These are phyloP conservation scores for Pythium sp. DNA, from an alignment of 352 stramenopile genomes.

Conservation along the genomic window DNA sequence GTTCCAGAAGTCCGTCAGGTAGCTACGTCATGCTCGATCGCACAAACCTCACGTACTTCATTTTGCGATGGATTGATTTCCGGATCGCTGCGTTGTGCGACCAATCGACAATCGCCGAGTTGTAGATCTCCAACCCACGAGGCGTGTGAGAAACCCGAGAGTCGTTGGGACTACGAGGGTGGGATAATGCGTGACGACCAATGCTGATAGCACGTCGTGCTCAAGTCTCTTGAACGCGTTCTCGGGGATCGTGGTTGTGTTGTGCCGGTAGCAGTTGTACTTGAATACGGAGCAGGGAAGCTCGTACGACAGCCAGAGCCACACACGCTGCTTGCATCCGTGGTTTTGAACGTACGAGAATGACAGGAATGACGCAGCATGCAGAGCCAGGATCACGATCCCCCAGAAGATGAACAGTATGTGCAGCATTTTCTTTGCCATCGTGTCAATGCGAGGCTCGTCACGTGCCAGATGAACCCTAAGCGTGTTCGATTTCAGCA, in stretches of 20 bases:
- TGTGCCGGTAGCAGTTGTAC: slow-evolving; percentile 9
- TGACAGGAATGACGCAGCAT: neutral
- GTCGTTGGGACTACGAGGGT: slow-evolving; percentile 10
- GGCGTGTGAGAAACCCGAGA: slow-evolving; percentile 14
- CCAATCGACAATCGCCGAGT: slow-evolving; percentile 19
- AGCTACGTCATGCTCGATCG: slow-evolving; percentile 19
- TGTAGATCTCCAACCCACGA: slow-evolving; percentile 25
- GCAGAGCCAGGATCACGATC: neutral
- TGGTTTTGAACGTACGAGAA: neutral
- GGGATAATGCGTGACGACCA: slow-evolving; percentile 20
- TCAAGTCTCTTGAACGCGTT: slow-evolving; percentile 15
- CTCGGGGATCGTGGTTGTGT: neutral
- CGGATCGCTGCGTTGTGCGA: neutral
- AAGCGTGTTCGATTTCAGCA: neutral
- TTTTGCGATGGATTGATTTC: neutral
- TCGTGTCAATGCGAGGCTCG: neutral
- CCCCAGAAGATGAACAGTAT: slow-evolving; percentile 2
- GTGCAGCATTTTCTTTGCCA: neutral
- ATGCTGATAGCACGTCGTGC: slow-evolving; percentile 7
- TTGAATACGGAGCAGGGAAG: slow-evolving; percentile 15
- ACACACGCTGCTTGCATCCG: neutral
- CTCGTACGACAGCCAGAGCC: slow-evolving; percentile 7
- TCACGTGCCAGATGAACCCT: neutral
- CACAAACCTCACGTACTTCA: slow-evolving; percentile 12
- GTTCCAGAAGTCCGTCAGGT: slow-evolving; percentile 3